Base-by-base conservation (phyloP, 345 rosid genomes). In the Linum tenue region DNA sequence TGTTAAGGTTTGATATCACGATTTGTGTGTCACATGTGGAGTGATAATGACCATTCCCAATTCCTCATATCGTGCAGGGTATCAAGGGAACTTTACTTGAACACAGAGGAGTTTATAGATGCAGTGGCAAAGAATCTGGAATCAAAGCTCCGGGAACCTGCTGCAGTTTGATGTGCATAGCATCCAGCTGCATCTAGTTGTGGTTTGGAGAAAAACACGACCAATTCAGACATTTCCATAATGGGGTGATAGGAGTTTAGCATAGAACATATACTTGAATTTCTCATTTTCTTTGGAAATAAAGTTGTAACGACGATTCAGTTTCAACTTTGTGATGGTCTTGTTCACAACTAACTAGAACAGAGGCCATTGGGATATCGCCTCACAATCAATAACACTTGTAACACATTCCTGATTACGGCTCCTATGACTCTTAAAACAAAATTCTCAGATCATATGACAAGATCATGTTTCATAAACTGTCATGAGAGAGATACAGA, bases 61-160 rank as follows among this genome's bases (percentile, higher is more conserved):
- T 6, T 37, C 57, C 58, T 11, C 17, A 56, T 36, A 36, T 62
- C 44, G 53, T 66, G 72, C 90, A 90, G 99, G 85, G 90, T 86
- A 64, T 74, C 84, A 15, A 79, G 95, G 67, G 90, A 88, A 67
- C 73, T 40, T 65, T 94, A 78, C 80, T 64, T 90, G 81, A 86
- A 69, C 79, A 94, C 99, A 0, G 97, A 84, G 74, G 89, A 88
- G 77, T 94, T 94, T 68, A 86, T 94, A 0, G 90, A 86, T 73
- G 89, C 89, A 8, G 96, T 92, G 59, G 94, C 85, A 39, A 67
- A 72, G 35, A 83, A 78, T 73, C 86, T 90, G 41, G 74, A 76
- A 36, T 36, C 79, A 37, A 83, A 82, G 82, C 86, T 88, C 62
- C 67, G 10, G 69, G 72, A 79, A 74, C 79, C 84, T 7, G 70